Evolutionary conservation across 169 alveolate genomes (phyloP).

Genomic region (Fabrea salina): DNA sequence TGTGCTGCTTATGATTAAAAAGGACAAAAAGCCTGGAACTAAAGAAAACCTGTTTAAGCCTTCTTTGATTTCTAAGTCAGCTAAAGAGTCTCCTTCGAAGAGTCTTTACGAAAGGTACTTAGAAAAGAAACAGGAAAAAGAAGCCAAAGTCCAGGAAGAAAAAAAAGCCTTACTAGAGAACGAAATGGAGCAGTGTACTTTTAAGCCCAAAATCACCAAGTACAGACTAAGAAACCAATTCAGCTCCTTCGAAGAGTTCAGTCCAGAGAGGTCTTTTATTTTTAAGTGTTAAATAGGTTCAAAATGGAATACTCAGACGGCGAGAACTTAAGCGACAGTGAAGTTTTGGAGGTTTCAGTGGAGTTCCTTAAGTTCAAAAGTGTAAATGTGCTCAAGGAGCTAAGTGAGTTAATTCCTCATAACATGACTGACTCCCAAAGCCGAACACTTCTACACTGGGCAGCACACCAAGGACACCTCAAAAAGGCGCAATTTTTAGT

Average conservation of each 20-base stretch:
- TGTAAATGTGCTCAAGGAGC: background rate
- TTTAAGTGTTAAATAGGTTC: no score
- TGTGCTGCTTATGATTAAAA: background rate
- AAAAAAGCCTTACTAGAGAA: background rate
- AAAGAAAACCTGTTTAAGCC: background rate
- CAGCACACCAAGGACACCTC: background rate
- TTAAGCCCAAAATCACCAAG: constrained; percentile 2
- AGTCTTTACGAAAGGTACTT: background rate
- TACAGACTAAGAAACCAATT: no score
- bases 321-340: background rate
- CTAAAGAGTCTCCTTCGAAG: background rate
- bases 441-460: constrained; percentile 9
- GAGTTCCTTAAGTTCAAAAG: background rate
- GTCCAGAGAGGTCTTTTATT: no score
- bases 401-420: background rate
- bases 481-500: background rate
- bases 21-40: background rate
- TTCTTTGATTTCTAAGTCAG: background rate
- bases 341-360: background rate
- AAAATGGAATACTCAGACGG: background rate
- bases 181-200: constrained; percentile 10
- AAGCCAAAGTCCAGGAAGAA: background rate
- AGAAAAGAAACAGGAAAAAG: background rate
- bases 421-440: background rate
- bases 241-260: no score